These are phyloP conservation scores for Podaxis sp. DNA, from an alignment of 768 basidiomycete species.

Conservation along the genomic window DNA sequence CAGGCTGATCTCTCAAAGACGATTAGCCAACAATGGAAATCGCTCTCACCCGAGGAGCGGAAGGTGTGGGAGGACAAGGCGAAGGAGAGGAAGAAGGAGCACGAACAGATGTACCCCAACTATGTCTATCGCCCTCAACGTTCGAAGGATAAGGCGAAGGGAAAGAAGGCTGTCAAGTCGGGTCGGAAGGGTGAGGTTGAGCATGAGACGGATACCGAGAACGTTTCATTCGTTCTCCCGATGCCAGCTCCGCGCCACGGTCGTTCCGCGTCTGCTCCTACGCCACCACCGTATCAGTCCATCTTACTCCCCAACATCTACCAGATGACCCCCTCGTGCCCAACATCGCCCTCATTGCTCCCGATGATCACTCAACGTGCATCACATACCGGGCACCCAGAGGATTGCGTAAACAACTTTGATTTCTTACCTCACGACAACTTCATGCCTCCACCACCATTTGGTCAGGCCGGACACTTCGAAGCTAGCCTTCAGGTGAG, in stretches of 20 bases:
- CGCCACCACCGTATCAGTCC: conserved; percentile 61
- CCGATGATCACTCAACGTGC: conserved; percentile 61
- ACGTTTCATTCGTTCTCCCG: conserved; percentile 37
- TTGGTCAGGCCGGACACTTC: conserved; percentile 33
- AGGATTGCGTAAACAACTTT: conserved; percentile 41
- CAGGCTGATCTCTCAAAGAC: conserved; percentile 73
- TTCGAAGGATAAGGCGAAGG: conserved; percentile 45
- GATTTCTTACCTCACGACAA: conserved; percentile 49
- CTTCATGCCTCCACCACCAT: conserved; percentile 31
- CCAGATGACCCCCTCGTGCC: conserved; percentile 50
- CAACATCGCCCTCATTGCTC: conserved; percentile 54
- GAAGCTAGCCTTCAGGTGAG: conserved; percentile 44
- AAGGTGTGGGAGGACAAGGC: conserved; percentile 73
- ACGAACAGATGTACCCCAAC: conserved; percentile 68
- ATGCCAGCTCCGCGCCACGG: conserved; percentile 25
- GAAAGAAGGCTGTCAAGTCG: conserved; percentile 29
- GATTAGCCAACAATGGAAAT: conserved; percentile 79
- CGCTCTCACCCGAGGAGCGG: conserved; percentile 59
- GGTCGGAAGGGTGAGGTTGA: conserved; percentile 28
- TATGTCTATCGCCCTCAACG: conserved; percentile 79
- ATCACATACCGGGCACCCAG: conserved; percentile 44
- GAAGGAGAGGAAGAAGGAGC: conserved; percentile 77
- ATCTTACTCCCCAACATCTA: conserved; percentile 68
- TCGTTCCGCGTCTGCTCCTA: conserved; percentile 53
- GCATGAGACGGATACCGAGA: conserved; percentile 29